Conservation (phyloP, 768 basidiomycete genomes). For the Tylopilus intermedius region DNA sequence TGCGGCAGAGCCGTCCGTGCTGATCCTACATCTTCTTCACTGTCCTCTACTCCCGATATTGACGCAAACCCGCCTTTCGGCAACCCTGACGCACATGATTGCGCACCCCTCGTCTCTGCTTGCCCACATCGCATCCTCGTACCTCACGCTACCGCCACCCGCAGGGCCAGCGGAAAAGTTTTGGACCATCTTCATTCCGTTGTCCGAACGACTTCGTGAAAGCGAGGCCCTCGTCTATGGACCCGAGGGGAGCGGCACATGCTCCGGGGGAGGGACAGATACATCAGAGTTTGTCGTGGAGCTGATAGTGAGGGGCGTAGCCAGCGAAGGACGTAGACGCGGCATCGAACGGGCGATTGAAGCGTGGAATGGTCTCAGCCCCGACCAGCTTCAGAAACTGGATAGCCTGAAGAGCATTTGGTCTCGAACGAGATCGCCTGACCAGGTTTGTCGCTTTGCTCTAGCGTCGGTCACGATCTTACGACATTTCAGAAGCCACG, state of each 20-base stretch:
- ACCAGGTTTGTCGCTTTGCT: constrained; percentile 29
- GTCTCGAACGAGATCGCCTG: constrained; percentile 30
- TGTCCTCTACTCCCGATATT: constrained; percentile 52
- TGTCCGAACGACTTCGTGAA: constrained; percentile 58
- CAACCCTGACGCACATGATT: constrained; percentile 56
- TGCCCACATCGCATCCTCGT: constrained; percentile 60
- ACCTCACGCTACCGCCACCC: constrained; percentile 68
- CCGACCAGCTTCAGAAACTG: constrained; percentile 49
- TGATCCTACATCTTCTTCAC: constrained; percentile 54
- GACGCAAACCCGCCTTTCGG: constrained; percentile 57
- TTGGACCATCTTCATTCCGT: constrained; percentile 71
- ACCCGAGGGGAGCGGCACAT: constrained; percentile 44
- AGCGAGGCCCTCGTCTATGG: constrained; percentile 60
- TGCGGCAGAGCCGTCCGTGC: constrained; percentile 46
- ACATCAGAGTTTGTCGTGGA: constrained; percentile 57
- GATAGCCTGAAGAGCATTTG: constrained; percentile 48
- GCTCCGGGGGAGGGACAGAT: constrained; percentile 31
- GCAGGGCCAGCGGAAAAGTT: constrained; percentile 62
- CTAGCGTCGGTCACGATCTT: not conserved
- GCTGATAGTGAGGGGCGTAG: constrained; percentile 45
- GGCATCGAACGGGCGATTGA: constrained; percentile 58
- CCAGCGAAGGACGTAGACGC: constrained; percentile 43
- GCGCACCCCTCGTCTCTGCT: constrained; percentile 72
- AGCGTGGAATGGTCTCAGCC: constrained; percentile 48
- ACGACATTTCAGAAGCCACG: constrained; percentile 30